These are phyloP conservation scores for Acer campestre DNA, from an alignment of 345 rosid genomes.

Conservation along the genomic window DNA sequence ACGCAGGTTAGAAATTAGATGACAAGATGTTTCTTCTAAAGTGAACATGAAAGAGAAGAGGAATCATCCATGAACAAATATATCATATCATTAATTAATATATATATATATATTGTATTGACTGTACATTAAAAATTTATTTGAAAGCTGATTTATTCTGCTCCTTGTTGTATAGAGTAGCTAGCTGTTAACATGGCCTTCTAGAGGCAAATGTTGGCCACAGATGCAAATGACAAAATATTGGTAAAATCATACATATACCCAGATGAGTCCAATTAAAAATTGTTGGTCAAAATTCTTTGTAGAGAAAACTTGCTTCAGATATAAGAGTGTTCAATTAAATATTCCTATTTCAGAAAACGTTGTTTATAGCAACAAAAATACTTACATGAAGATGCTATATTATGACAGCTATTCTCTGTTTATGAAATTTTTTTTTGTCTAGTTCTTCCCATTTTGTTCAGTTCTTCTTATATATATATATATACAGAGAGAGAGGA, in stretches of 20 bases:
- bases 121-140: neutral
- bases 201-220: neutral
- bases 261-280: neutral
- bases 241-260: neutral
- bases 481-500: neutral
- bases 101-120: neutral
- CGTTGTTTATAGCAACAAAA: neutral
- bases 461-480: neutral
- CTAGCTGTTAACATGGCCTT: too few relatives aligned
- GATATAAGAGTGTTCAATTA: neutral
- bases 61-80: neutral
- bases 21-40: too few relatives aligned
- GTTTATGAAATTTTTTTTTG: neutral
- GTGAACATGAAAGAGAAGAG: too few relatives aligned
- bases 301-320: neutral
- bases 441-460: neutral
- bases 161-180: neutral
- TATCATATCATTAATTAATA: neutral
- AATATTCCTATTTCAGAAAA: neutral
- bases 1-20: too few relatives aligned
- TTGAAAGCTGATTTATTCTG: neutral
- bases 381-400: conserved; percentile 5
- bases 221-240: neutral
- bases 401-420: neutral
- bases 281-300: too few relatives aligned